Conservation (phyloP, 768 basidiomycete species). For the Pleurotus giganteus region DNA sequence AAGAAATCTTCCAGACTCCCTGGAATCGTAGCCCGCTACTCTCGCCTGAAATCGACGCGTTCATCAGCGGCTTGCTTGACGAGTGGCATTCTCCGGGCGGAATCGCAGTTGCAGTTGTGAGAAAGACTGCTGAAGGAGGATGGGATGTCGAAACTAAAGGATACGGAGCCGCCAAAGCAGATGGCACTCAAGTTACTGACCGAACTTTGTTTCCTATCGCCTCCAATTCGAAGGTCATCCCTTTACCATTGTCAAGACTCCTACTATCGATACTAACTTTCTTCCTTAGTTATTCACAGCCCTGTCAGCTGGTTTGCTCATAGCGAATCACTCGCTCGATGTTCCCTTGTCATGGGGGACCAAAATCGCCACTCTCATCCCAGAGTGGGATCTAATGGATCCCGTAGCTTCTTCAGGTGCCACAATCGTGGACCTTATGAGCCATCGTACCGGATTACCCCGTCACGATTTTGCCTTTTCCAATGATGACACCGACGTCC, state of each 20-base stretch:
- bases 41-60: conserved; percentile 16
- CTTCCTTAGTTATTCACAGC: conserved; percentile 20
- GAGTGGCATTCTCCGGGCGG: conserved; percentile 20
- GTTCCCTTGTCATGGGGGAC: conserved; percentile 21
- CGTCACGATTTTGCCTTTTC: conserved; percentile 17
- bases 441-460: conserved; percentile 26
- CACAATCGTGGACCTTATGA: conserved; percentile 24
- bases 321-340: conserved; percentile 22
- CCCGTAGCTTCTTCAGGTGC: conserved; percentile 17
- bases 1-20: too few relatives aligned
- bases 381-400: conserved; percentile 23
- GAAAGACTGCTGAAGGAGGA: conserved; percentile 12
- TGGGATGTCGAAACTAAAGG: conserved; percentile 22
- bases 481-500: background rate
- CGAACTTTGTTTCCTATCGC: conserved; percentile 20
- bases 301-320: conserved; percentile 22
- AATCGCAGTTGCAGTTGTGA: conserved; percentile 17
- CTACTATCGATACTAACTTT: background rate
- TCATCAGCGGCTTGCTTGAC: conserved; percentile 12
- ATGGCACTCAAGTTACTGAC: conserved; percentile 17
- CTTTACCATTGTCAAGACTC: background rate
- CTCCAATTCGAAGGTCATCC: conserved; percentile 20
- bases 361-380: conserved; percentile 22
- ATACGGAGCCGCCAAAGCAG: conserved; percentile 17
- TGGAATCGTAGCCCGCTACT: too few relatives aligned